Base-by-base conservation (phyloP, 805 yeast genomes). In the Groenewaldozyma tartarivorans region DNA sequence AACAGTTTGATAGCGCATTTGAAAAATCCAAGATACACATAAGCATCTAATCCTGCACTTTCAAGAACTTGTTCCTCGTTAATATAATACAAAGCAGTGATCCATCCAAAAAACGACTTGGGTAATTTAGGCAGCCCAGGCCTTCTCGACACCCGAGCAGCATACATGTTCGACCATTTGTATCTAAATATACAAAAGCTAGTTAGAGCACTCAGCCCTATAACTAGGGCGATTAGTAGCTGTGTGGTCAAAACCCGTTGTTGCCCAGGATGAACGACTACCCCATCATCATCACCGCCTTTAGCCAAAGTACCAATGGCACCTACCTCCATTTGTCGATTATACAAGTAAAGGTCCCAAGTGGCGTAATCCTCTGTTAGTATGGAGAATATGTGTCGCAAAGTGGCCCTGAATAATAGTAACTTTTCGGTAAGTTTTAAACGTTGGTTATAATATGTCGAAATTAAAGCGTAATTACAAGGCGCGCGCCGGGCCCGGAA, bases 21-120 rank as follows among this genome's bases (percentile, higher is more conserved):
- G 71, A 92, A 92, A 57, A 90, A 88, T 3, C 87, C 87, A 24
- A 90, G 62, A 54, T 84, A 90, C 11, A 92, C 97, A 62, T 74
- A 87, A 0, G 96, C 96, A 63, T 90, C 98, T 34, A 90, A 62
- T 0, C 98, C 98, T 2, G 96, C 95, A 53, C 79, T 81, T 46
- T 86, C 90, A 38, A 90, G 68, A 2, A 92, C 73, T 43, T 86
- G 87, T 13, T 73, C 68, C 50, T 90, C 97, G 20, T 71, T 67
- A 16, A 88, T 77, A 9, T 60, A 60, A 55, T 73, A 74, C 11
- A 90, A 63, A 0, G 77, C 73, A 0, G 78, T 73, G 5, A 88
- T 68, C 96, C 97, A 90, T 2, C 88, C 87, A 51, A 87, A 81
- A 9, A 82, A 56, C 2, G 84, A 69, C 30, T 64, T 49, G 4